Evolutionary conservation across 192 early-diverging fungal genomes (phyloP).

Genomic region (Chytriomyces confervae): DNA sequence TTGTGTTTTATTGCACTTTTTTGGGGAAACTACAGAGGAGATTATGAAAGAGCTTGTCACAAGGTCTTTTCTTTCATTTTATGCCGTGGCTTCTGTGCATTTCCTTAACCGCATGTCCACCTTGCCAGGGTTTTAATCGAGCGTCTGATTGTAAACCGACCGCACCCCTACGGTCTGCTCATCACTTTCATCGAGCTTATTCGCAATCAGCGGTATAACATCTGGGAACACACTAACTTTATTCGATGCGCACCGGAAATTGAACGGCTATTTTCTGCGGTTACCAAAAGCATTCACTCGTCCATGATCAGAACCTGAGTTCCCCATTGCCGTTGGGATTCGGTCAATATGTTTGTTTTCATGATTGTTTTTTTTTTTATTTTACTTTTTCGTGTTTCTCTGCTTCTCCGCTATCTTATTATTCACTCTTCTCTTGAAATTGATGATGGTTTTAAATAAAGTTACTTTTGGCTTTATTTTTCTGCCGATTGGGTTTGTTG

Average conservation of each 20-base stretch:
- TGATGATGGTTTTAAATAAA: background rate
- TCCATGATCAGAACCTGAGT: conserved; percentile 34
- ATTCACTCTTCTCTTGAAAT: background rate
- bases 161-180: conserved; percentile 96
- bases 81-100: background rate
- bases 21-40: conserved; percentile 78
- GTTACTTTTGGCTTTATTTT: background rate
- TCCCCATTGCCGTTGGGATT: background rate
- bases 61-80: conserved; percentile 50
- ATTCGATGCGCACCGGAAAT: conserved; percentile 79
- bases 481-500: background rate
- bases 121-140: conserved; percentile 83
- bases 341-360: background rate
- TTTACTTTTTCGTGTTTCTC: background rate
- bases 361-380: background rate
- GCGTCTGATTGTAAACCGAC: conserved; percentile 92
- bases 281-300: conserved; percentile 55
- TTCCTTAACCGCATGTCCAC: background rate
- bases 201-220: conserved; percentile 82
- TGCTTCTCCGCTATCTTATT: background rate
- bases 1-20: conserved; percentile 84
- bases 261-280: conserved; percentile 78
- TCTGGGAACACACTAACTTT: conserved; percentile 74
- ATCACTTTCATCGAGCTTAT: conserved; percentile 98
- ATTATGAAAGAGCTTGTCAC: conserved; percentile 93